Evolutionary conservation across 768 basidiomycete species (phyloP).

Genomic region (Leccinum sublutescens): DNA sequence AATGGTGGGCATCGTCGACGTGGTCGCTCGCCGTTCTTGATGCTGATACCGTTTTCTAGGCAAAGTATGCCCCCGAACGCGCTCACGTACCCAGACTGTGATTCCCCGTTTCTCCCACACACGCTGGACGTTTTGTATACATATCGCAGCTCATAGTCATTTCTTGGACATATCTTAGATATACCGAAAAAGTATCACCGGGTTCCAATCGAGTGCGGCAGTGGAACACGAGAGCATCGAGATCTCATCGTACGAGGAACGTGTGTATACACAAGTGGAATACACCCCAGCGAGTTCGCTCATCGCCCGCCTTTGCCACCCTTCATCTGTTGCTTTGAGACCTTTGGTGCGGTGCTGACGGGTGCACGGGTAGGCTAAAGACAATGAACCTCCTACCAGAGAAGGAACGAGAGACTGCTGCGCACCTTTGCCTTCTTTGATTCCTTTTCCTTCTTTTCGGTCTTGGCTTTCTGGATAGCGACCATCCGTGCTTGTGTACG

Average conservation of each 20-base stretch:
- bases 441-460: constrained; percentile 97
- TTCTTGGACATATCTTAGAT: constrained; percentile 15
- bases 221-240: constrained; percentile 7
- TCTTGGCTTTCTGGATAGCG: constrained; percentile 92
- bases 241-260: constrained; percentile 19
- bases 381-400: not conserved
- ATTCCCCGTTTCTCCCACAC: not conserved
- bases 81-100: constrained; percentile 20
- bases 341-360: constrained; percentile 67
- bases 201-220: constrained; percentile 1
- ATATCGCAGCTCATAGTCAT: constrained; percentile 9
- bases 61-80: constrained; percentile 54
- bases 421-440: constrained; percentile 80
- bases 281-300: constrained; percentile 22
- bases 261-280: constrained; percentile 23
- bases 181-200: not conserved
- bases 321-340: constrained; percentile 97
- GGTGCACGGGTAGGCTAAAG: constrained; percentile 54
- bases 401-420: not conserved
- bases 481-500: constrained; percentile 77
- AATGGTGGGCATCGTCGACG: constrained; percentile 57
- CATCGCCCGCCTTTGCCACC: constrained; percentile 78
- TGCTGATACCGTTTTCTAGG: constrained; percentile 35
- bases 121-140: constrained; percentile 13
- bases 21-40: not conserved